Percentiles rank a stretch among this genome's conserved stretches.
phyloP scores from a whole-genome alignment of 2,329 filamentous ascomycete species.

The Beauveria australis region DNA sequence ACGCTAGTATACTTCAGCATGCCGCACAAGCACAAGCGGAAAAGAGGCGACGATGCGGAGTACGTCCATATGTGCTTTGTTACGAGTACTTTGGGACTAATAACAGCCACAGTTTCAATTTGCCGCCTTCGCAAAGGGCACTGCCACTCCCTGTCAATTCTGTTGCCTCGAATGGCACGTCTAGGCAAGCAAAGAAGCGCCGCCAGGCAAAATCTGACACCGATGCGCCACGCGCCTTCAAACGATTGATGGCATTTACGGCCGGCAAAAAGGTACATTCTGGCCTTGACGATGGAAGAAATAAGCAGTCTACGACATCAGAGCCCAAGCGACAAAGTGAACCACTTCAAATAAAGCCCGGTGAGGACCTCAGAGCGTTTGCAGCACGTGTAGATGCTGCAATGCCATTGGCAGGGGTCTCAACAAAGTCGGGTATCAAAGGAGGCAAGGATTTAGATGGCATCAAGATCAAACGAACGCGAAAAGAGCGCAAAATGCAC shows the following conservation, averaged over 20 bases:
- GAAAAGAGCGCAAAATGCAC: constrained; percentile 76
- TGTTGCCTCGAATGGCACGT: constrained; percentile 34
- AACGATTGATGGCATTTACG: constrained; percentile 71
- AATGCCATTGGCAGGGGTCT: constrained; percentile 65
- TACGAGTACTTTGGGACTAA: neutral
- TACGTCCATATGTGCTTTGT: constrained; percentile 24
- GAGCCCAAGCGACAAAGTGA: constrained; percentile 22
- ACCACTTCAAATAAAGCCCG: constrained; percentile 66
- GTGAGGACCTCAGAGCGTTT: constrained; percentile 78
- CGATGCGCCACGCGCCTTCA: constrained; percentile 84
- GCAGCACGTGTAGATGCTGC: constrained; percentile 74
- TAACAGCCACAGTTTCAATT: constrained; percentile 34
- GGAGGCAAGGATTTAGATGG: constrained; percentile 56
- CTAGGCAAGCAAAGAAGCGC: constrained; percentile 29
- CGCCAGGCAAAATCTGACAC: constrained; percentile 48
- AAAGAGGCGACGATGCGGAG: constrained; percentile 47
- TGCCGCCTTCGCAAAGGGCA: constrained; percentile 41
- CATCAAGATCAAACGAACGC: constrained; percentile 62
- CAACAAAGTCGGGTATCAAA: constrained; percentile 49
- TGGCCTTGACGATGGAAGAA: constrained; percentile 63
- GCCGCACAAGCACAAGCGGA: constrained; percentile 81
- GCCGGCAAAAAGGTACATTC: constrained; percentile 50
- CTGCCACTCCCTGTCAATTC: constrained; percentile 40
- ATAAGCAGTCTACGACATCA: constrained; percentile 16
- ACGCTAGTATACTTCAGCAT: constrained; percentile 33